phyloP scores from a whole-genome alignment of 2,329 filamentous ascomycete genomes.

The Hymenoscyphus albidus region DNA sequence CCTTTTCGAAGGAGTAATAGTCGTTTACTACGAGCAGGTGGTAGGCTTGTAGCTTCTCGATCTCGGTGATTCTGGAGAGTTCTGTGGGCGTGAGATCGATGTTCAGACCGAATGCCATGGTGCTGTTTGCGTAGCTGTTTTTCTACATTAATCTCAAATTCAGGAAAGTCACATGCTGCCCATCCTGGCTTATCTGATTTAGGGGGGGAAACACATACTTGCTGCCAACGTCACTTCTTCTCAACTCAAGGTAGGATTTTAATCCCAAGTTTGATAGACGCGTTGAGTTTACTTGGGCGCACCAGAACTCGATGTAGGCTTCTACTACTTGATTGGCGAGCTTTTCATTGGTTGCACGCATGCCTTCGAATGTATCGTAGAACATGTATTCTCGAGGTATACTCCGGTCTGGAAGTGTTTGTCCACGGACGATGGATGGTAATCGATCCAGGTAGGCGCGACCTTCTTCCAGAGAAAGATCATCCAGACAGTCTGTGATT shows the following conservation, averaged over 20 bases:
- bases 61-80: not conserved
- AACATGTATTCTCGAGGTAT: constrained; percentile 39
- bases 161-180: not conserved
- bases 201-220: not conserved
- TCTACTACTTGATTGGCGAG: constrained; percentile 40
- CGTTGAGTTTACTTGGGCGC: constrained; percentile 38
- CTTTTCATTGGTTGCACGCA: constrained; percentile 36
- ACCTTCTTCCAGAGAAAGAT: constrained; percentile 41
- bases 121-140: not conserved
- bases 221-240: constrained; percentile 1
- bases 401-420: constrained; percentile 32
- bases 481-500: constrained; percentile 39
- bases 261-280: constrained; percentile 19
- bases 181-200: too few relatives aligned
- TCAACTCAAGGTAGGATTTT: not conserved
- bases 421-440: constrained; percentile 37
- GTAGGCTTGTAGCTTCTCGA: not conserved
- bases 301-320: constrained; percentile 40
- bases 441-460: constrained; percentile 38
- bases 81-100: not conserved
- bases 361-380: constrained; percentile 40
- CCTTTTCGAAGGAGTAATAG: constrained; percentile 1
- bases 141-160: not conserved
- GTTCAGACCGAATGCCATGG: not conserved
- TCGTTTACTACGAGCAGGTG: not conserved